Percentiles rank a stretch among this genome's conserved stretches.
Evolutionary conservation across 73 alveolate genomes (phyloP).

Genomic region (Stentor roeselii): DNA sequence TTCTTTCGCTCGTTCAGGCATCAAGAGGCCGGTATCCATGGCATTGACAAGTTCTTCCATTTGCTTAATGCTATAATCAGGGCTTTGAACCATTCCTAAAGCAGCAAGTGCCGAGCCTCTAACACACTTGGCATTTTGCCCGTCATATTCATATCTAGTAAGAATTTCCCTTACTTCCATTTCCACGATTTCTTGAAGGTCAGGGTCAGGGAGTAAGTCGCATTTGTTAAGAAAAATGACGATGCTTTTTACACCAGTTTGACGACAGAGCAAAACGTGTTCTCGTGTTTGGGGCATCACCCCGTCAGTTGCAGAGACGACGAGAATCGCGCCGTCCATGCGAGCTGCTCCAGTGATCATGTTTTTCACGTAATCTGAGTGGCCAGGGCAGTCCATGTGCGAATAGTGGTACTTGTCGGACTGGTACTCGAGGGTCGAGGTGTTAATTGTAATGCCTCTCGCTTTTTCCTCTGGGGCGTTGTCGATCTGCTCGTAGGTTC

Average conservation of each 20-base stretch:
- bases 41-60: conserved; percentile 64
- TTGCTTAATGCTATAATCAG: conserved; percentile 25
- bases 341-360: conserved; percentile 97
- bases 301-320: conserved; percentile 93
- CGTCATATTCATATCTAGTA: conserved; percentile 72
- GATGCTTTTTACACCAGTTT: conserved; percentile 81
- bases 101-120: conserved; percentile 84
- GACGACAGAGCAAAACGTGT: conserved; percentile 83
- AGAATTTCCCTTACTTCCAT: conserved; percentile 89
- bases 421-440: conserved; percentile 90
- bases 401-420: conserved; percentile 86
- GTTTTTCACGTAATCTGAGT: conserved; percentile 94
- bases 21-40: conserved; percentile 56
- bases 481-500: conserved; percentile 74
- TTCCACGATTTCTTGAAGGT: conserved; percentile 83
- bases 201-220: conserved; percentile 78
- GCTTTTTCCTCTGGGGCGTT: conserved; percentile 91
- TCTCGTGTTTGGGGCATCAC: conserved; percentile 96
- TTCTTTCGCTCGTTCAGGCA: conserved; percentile 70
- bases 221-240: conserved; percentile 77
- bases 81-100: conserved; percentile 52
- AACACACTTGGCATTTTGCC: conserved; percentile 60
- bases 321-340: conserved; percentile 96
- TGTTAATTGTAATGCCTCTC: conserved; percentile 94
- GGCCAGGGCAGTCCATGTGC: conserved; percentile 98